A percentile compares a stretch with the other conserved stretches of the same genome.
phyloP scores from a whole-genome alignment of 2,329 filamentous ascomycete genomes.

The Alternaria burnsii region DNA sequence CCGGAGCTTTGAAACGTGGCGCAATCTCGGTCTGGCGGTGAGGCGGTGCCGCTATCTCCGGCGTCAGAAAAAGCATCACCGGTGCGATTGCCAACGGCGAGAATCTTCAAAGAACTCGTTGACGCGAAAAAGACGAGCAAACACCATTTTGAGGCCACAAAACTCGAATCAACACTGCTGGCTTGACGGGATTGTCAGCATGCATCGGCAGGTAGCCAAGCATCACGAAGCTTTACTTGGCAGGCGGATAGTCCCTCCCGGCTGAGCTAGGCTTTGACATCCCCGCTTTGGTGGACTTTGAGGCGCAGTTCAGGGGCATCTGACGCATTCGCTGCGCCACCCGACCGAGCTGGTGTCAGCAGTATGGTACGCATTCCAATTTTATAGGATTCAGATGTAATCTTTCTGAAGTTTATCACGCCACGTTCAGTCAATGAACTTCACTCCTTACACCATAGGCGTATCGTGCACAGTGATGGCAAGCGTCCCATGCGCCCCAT shows the following conservation, averaged over 20 bases:
- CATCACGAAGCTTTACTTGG: conserved; percentile 22
- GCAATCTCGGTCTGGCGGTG: conserved; percentile 14
- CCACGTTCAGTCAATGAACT: background rate
- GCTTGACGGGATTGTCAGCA: background rate
- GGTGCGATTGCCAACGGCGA: background rate
- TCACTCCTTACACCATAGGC: background rate
- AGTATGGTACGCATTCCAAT: background rate
- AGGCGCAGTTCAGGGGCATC: conserved; percentile 19
- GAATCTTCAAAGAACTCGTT: background rate
- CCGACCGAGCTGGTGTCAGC: background rate
- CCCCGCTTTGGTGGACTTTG: conserved; percentile 3
- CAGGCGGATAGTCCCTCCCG: conserved; percentile 5
- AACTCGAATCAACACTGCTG: background rate
- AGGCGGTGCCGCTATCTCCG: conserved; percentile 9
- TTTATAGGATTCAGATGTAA: background rate
- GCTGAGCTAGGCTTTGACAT: background rate
- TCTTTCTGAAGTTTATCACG: background rate
- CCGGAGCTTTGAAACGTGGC: conserved; percentile 16
- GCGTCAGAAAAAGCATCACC: background rate
- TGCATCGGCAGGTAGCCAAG: background rate
- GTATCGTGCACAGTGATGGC: background rate
- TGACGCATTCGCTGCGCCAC: conserved; percentile 12
- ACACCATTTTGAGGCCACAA: too few relatives aligned
- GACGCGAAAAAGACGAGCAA: background rate
- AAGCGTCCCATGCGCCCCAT: background rate